Evolutionary conservation across 345 rosid species (phyloP).

Genomic region (Linum trigynum): DNA sequence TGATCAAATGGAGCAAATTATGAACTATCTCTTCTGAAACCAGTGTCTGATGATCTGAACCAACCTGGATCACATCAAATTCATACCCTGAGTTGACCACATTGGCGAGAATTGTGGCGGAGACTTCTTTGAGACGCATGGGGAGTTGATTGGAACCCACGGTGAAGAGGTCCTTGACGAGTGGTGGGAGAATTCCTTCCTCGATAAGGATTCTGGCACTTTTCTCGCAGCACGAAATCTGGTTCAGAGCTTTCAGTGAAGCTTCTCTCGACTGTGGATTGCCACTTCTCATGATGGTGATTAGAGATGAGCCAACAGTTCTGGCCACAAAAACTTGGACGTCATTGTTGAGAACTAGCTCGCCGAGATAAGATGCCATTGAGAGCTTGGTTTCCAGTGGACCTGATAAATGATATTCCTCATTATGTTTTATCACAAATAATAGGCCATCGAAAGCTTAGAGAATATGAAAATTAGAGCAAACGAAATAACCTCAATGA

Average conservation of each 20-base stretch:
- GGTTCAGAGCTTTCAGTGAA: conserved; percentile 76
- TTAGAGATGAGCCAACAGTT: conserved; percentile 69
- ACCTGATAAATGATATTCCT: conserved; percentile 42
- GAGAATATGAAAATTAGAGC: neutral
- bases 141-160: conserved; percentile 74
- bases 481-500: neutral
- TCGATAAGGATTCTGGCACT: conserved; percentile 74
- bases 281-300: conserved; percentile 64
- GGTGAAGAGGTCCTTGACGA: conserved; percentile 69
- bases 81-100: conserved; percentile 71
- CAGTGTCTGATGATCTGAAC: conserved; percentile 64
- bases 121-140: conserved; percentile 75
- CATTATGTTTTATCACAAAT: conserved; percentile 16
- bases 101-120: conserved; percentile 90
- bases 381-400: conserved; percentile 64
- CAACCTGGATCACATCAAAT: conserved; percentile 56
- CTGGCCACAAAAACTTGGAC: conserved; percentile 68
- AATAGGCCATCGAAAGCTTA: neutral
- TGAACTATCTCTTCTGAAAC: conserved; percentile 76
- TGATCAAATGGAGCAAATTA: conserved; percentile 71
- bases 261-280: conserved; percentile 66
- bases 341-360: conserved; percentile 68
- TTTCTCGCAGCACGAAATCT: conserved; percentile 63
- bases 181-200: conserved; percentile 82
- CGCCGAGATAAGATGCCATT: conserved; percentile 87